Conservation (phyloP, 169 alveolate species). For the Cystoisospora suis region DNA sequence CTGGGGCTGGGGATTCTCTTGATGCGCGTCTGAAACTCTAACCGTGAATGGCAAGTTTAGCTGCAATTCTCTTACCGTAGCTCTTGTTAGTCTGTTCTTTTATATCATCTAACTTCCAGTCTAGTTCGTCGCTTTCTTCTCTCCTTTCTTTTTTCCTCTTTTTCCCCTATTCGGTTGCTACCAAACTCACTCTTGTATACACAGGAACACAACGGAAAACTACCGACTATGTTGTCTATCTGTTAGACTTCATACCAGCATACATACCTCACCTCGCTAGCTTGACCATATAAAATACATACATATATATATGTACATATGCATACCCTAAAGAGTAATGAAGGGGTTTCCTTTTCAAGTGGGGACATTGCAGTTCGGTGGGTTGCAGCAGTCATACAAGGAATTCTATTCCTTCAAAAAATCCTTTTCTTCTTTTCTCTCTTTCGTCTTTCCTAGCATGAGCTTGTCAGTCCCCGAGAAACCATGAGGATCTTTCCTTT, state of each 20-base stretch:
- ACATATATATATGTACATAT: neutral
- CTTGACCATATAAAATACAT: too few species aligned
- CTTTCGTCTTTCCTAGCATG: neutral
- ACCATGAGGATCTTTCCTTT: neutral
- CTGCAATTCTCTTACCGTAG: neutral
- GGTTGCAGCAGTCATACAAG: neutral
- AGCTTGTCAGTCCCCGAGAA: neutral
- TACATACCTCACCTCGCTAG: too few species aligned
- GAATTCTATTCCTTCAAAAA: too few species aligned
- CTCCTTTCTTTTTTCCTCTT: neutral
- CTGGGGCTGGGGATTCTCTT: too few species aligned
- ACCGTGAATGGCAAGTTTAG: neutral
- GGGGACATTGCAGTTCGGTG: neutral
- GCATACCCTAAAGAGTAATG: neutral
- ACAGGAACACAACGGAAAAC: neutral
- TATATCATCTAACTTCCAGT: too few species aligned
- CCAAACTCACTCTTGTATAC: too few species aligned
- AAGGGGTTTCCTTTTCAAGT: neutral
- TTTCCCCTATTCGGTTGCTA: too few species aligned
- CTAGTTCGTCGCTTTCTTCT: neutral
- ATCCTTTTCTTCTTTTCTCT: neutral
- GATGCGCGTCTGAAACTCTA: too few species aligned
- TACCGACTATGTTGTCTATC: neutral
- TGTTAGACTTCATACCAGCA: too few species aligned
- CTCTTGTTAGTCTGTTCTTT: neutral